phyloP scores from a whole-genome alignment of 2,329 filamentous ascomycete genomes.

The Epichloe aotearoae region DNA sequence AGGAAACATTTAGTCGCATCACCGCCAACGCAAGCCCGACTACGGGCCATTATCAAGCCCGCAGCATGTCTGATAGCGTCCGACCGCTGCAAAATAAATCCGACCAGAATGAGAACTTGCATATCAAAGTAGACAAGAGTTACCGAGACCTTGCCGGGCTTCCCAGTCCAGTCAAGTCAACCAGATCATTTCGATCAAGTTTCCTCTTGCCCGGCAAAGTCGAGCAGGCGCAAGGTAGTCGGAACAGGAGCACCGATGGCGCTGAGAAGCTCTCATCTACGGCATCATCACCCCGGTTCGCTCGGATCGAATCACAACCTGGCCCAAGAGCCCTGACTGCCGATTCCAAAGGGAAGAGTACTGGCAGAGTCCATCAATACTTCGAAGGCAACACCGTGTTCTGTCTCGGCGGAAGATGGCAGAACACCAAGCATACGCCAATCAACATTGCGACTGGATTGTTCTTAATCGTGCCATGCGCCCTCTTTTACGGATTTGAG shows the following conservation, averaged over 20 bases:
- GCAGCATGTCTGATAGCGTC: conserved; percentile 64
- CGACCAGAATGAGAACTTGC: conserved; percentile 26
- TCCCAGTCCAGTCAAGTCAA: conserved; percentile 54
- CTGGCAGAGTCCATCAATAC: conserved; percentile 70
- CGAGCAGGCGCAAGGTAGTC: conserved; percentile 33
- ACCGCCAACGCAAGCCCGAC: conserved; percentile 66
- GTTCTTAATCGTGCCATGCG: conserved; percentile 63
- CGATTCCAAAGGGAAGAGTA: conserved; percentile 19
- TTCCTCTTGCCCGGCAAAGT: conserved; percentile 52
- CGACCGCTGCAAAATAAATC: conserved; percentile 52
- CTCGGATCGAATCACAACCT: conserved; percentile 28
- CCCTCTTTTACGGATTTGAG: conserved; percentile 75
- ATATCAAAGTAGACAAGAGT: conserved; percentile 45
- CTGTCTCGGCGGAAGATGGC: conserved; percentile 69
- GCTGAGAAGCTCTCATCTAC: conserved; percentile 77
- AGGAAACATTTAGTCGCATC: conserved; percentile 53
- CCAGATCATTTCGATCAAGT: conserved; percentile 62
- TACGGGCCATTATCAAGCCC: conserved; percentile 37
- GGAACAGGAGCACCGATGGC: conserved; percentile 46
- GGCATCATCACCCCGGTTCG: conserved; percentile 58
- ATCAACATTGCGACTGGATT: conserved; percentile 80
- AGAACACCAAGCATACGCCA: conserved; percentile 77
- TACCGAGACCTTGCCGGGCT: conserved; percentile 39
- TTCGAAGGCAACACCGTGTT: conserved; percentile 91
- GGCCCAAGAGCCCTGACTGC: conserved; percentile 10